These are phyloP conservation scores for Ophiostoma pallidulum DNA, from an alignment of 2,329 filamentous ascomycete species.

Conservation along the genomic window DNA sequence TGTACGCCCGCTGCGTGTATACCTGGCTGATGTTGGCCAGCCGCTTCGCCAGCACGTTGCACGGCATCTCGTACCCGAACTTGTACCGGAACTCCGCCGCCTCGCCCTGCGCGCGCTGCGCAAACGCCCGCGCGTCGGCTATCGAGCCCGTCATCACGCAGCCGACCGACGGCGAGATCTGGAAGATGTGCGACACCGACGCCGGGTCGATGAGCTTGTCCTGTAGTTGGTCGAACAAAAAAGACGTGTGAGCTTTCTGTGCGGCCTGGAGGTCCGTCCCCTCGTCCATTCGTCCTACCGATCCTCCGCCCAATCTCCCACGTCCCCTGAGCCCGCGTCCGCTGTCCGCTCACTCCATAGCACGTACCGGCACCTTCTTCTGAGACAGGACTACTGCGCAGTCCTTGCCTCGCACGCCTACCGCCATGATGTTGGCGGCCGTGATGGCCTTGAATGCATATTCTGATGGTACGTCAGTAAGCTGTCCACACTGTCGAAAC, in stretches of 20 bases:
- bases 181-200: constrained; percentile 96
- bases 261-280: too few species aligned
- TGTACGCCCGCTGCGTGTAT: constrained; percentile 96
- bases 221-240: too few species aligned
- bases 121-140: constrained; percentile 88
- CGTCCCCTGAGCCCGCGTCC: too few species aligned
- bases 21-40: constrained; percentile 99
- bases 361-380: constrained; percentile 94
- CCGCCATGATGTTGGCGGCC: constrained; percentile 95
- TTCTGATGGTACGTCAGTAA: constrained; percentile 47
- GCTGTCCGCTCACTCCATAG: neutral
- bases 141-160: constrained; percentile 99
- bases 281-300: too few species aligned
- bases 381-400: constrained; percentile 96
- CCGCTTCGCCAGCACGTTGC: constrained; percentile 90
- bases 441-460: constrained; percentile 99
- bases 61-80: constrained; percentile 98
- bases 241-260: too few species aligned
- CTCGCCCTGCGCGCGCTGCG: constrained; percentile 86
- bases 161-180: constrained; percentile 88
- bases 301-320: too few species aligned
- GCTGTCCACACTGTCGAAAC: too few species aligned
- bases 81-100: constrained; percentile 98
- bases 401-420: constrained; percentile 92
- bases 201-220: constrained; percentile 98